phyloP scores from a whole-genome alignment of 2,329 filamentous ascomycete species.

The Trichoderma breve region DNA sequence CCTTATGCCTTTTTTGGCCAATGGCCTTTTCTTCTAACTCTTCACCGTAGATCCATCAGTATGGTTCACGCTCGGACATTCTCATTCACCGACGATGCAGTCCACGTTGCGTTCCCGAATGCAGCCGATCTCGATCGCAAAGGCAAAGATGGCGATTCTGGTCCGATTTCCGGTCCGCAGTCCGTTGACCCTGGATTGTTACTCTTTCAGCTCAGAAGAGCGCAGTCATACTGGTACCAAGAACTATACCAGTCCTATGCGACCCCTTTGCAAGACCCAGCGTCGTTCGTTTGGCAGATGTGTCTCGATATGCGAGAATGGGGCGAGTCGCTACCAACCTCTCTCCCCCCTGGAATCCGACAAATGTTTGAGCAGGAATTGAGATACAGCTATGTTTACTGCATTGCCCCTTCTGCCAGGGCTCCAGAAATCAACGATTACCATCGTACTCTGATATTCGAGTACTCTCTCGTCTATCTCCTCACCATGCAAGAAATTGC shows the following conservation, averaged over 20 bases:
- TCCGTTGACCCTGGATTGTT: slow-evolving; percentile 69
- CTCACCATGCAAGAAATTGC: slow-evolving; percentile 69
- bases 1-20: neutral
- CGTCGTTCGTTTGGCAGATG: slow-evolving; percentile 71
- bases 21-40: slow-evolving; percentile 24
- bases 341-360: slow-evolving; percentile 62
- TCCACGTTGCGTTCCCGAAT: slow-evolving; percentile 75
- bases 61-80: slow-evolving; percentile 85
- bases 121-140: slow-evolving; percentile 43
- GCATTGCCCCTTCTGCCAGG: slow-evolving; percentile 75
- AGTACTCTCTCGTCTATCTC: slow-evolving; percentile 80
- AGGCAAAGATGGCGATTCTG: slow-evolving; percentile 42
- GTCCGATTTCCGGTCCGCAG: slow-evolving; percentile 45
- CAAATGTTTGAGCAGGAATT: slow-evolving; percentile 84
- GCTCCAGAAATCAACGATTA: slow-evolving; percentile 73
- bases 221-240: slow-evolving; percentile 89
- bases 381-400: slow-evolving; percentile 87
- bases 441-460: slow-evolving; percentile 77
- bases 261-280: slow-evolving; percentile 64
- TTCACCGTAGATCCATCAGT: slow-evolving; percentile 66
- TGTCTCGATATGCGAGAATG: slow-evolving; percentile 77
- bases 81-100: slow-evolving; percentile 88
- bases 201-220: slow-evolving; percentile 77
- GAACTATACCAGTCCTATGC: slow-evolving; percentile 78
- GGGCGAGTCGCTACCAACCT: slow-evolving; percentile 71